phyloP scores from a whole-genome alignment of 768 basidiomycete species.

The Phylloporus sp. region DNA sequence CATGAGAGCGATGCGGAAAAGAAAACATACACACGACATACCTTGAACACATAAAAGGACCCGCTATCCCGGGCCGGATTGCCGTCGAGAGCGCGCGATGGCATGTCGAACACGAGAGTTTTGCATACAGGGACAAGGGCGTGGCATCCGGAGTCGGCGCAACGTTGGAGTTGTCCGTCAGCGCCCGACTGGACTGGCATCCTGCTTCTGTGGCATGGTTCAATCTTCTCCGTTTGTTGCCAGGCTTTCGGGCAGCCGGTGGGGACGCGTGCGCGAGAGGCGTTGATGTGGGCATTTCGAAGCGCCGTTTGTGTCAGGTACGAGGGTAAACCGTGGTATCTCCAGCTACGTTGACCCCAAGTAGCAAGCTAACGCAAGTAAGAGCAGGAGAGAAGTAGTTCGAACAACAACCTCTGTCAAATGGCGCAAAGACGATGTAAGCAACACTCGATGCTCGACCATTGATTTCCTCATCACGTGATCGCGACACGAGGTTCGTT shows the following conservation, averaged over 20 bases:
- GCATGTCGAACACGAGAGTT: constrained; percentile 28
- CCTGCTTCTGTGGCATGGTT: constrained; percentile 15
- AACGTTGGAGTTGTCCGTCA: constrained; percentile 20
- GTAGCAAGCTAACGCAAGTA: neutral
- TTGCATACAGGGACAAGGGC: constrained; percentile 5
- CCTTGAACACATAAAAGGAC: constrained; percentile 20
- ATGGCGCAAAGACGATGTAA: neutral
- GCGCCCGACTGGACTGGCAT: constrained; percentile 10
- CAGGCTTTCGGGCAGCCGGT: constrained; percentile 14
- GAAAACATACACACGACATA: neutral
- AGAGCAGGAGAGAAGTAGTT: neutral
- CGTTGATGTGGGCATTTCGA: constrained; percentile 17
- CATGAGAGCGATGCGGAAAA: neutral
- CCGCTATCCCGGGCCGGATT: constrained; percentile 14
- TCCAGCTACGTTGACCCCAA: neutral
- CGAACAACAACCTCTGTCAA: neutral
- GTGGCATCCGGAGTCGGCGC: neutral
- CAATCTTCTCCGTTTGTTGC: constrained; percentile 25
- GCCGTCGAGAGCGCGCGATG: constrained; percentile 24
- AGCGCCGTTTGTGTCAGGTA: neutral
- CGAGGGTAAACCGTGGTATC: neutral
- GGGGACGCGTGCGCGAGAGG: constrained; percentile 10
- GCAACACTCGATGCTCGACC: neutral
- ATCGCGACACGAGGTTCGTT: constrained; percentile 20
- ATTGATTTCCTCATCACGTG: constrained; percentile 27